Base-by-base conservation (phyloP, 306 rosid species). In the Lablab purpureus region DNA sequence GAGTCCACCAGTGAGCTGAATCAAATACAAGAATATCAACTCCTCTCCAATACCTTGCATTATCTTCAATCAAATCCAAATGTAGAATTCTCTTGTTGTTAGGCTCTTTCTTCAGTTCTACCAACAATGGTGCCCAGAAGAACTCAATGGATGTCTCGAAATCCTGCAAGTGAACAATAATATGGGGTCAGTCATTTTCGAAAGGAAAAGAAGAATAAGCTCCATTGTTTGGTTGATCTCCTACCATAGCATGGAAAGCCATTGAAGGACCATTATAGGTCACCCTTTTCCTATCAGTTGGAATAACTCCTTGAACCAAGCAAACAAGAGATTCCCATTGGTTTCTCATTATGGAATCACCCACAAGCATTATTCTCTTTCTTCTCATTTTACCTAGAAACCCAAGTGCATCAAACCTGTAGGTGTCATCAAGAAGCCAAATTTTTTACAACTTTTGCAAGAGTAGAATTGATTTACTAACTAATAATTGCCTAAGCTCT, bases 1-100 rank as follows among this genome's bases (percentile, higher is more conserved):
- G 99, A 88, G 99, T 92, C 99, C 98, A 95, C 99, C 99, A 93
- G 84, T 95, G 98, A 22, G 99, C 99, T 56, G 99, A 95, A 88
- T 92, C 99, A 75, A 95, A 95, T 37, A 91, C 92, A 21, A 95
- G 98, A 73, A 95, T 27, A 69, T 95, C 97, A 70, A 73, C 99
- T 71, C 98, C 99, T 77, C 77, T 91, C 99, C 99, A 95, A 78
- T 89, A 91, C 90, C 82, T 90, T 15, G 96, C 97, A 80, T 95
- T 95, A 76, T 95, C 94, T 88, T 95, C 99, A 65, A 95, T 95
- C 91, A 77, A 77, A 86, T 95, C 99, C 86, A 95, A 85, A 78
- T 91, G 96, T 34, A 93, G 51, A 70, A 92, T 34, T 84, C 97
- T 91, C 86, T 95, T 90, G 70, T 87, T 91, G 30, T 71, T 79